These are phyloP conservation scores for Paecilomyces sp. DNA, from an alignment of 2,329 filamentous ascomycete genomes.

Conservation along the genomic window DNA sequence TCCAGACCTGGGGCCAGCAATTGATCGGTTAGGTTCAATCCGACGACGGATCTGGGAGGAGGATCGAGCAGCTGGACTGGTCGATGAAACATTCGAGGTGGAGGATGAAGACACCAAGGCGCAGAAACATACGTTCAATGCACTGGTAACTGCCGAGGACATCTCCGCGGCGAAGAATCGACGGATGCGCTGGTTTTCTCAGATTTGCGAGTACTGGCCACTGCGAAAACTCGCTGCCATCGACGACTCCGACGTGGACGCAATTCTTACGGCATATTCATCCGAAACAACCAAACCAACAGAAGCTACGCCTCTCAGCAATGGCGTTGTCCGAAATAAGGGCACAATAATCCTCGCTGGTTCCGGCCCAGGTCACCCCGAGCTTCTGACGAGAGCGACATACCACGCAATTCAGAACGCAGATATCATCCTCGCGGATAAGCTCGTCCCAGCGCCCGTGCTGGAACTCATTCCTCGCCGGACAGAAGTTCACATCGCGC, in stretches of 20 bases:
- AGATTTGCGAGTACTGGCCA: constrained; percentile 99
- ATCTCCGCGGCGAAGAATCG: constrained; percentile 66
- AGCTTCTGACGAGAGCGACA: constrained; percentile 68
- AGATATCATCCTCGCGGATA: constrained; percentile 46
- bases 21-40: constrained; percentile 67
- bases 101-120: constrained; percentile 42
- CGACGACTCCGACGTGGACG: constrained; percentile 69
- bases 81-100: constrained; percentile 35
- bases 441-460: constrained; percentile 64
- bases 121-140: constrained; percentile 79
- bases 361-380: constrained; percentile 85
- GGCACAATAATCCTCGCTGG: constrained; percentile 84
- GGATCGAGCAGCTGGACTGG: constrained; percentile 50
- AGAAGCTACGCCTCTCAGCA: constrained; percentile 6
- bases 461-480: constrained; percentile 84
- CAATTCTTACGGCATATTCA: constrained; percentile 66
- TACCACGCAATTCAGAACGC: constrained; percentile 42
- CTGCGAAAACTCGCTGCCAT: constrained; percentile 73
- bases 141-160: constrained; percentile 66
- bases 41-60: constrained; percentile 67
- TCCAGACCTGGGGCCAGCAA: constrained; percentile 64
- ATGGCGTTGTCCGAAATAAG: constrained; percentile 19
- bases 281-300: constrained; percentile 18
- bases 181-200: constrained; percentile 84
- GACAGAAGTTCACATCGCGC: constrained; percentile 82